Evolutionary conservation across 192 early-diverging fungal species (phyloP).

Genomic region (Linnemannia elongata): DNA sequence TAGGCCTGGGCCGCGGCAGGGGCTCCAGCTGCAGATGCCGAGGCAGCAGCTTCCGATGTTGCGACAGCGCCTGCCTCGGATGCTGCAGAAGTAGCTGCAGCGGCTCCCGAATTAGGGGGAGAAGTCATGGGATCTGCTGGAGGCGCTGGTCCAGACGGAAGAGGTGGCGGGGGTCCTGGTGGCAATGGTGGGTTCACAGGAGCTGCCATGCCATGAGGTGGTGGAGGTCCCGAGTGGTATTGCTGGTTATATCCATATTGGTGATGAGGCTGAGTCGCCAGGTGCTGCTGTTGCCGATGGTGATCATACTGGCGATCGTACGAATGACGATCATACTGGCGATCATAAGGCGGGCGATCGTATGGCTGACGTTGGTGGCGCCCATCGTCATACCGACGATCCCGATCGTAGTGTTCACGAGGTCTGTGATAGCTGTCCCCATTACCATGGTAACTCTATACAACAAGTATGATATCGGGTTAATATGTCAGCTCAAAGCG

Average conservation of each 20-base stretch:
- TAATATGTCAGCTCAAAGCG: not conserved
- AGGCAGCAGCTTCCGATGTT: not conserved
- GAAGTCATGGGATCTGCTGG: slow-evolving; percentile 10
- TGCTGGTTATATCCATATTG: slow-evolving; percentile 45
- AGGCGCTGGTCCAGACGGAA: slow-evolving; percentile 36
- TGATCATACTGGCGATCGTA: slow-evolving; percentile 36
- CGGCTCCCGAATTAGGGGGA: slow-evolving; percentile 5
- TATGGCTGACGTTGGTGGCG: slow-evolving; percentile 21
- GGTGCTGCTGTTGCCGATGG: slow-evolving; percentile 35
- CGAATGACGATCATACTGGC: slow-evolving; percentile 23
- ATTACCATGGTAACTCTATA: slow-evolving; percentile 18
- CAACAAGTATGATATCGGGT: not conserved
- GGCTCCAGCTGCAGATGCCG: not conserved
- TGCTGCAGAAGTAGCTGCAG: not conserved
- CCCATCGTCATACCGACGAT: slow-evolving; percentile 8
- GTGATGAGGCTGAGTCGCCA: slow-evolving; percentile 3
- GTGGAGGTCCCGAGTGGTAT: slow-evolving; percentile 45
- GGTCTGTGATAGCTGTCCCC: not conserved
- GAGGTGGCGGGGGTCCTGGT: slow-evolving; percentile 39
- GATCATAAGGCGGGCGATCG: slow-evolving; percentile 32
- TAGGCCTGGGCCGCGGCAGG: slow-evolving; percentile 25
- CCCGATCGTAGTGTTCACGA: not conserved
- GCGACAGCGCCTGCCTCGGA: slow-evolving; percentile 9
- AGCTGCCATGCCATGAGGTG: slow-evolving; percentile 31
- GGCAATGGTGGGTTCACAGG: slow-evolving; percentile 58